phyloP scores from a whole-genome alignment of 2,329 filamentous ascomycete genomes.

The Scedosporium aurantiacum region DNA sequence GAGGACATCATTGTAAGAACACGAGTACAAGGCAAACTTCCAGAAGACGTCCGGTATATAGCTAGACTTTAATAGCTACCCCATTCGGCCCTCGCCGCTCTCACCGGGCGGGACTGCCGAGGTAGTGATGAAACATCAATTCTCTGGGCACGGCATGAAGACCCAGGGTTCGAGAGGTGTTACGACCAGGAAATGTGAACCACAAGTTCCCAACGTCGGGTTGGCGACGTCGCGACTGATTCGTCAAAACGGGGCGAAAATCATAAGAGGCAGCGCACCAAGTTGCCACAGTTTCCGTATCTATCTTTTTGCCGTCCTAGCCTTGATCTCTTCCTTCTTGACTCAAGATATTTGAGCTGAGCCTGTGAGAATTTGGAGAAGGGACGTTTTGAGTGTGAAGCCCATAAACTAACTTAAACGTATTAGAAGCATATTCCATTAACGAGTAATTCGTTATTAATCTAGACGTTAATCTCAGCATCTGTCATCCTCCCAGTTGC shows the following conservation, averaged over 20 bases:
- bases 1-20: too few species aligned
- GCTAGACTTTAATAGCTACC: too few species aligned
- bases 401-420: not conserved
- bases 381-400: not conserved
- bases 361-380: not conserved
- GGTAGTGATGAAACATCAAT: not conserved
- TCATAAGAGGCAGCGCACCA: not conserved
- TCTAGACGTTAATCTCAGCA: not conserved
- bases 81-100: not conserved
- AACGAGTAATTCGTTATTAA: not conserved
- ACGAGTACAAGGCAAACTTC: too few species aligned
- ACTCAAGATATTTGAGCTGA: not conserved
- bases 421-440: not conserved
- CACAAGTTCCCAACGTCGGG: not conserved
- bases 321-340: not conserved
- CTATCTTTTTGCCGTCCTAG: not conserved
- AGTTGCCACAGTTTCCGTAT: not conserved
- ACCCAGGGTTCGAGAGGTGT: not conserved
- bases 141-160: not conserved
- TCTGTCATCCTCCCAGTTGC: too few species aligned
- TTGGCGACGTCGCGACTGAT: not conserved
- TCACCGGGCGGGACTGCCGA: not conserved
- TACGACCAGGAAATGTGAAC: not conserved
- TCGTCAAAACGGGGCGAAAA: not conserved
- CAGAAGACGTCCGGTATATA: too few species aligned